phyloP scores from a whole-genome alignment of 441 rosid species.

The Erysimum pusillum region DNA sequence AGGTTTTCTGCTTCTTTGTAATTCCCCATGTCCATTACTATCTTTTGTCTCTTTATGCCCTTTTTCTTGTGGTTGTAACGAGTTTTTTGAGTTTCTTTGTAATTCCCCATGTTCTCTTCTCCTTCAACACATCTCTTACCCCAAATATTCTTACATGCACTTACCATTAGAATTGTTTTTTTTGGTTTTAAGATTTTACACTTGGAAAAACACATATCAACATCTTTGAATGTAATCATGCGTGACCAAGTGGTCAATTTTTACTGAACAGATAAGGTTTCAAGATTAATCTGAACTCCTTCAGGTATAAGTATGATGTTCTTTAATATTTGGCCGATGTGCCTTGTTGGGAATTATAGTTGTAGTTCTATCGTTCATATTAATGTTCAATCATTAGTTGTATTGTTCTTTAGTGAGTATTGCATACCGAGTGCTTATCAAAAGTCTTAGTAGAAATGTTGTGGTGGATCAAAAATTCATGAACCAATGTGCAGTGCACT shows the following conservation, averaged over 20 bases:
- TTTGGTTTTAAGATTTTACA: conserved; percentile 7
- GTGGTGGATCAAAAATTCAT: neutral
- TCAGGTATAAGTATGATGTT: conserved; percentile 1
- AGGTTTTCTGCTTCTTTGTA: conserved; percentile 43
- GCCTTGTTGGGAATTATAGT: conserved; percentile 24
- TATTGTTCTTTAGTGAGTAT: conserved; percentile 4
- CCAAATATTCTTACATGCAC: conserved; percentile 19
- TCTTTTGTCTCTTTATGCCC: conserved; percentile 37
- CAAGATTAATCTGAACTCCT: neutral
- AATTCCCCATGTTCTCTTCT: conserved; percentile 19
- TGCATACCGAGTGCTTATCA: too few relatives aligned
- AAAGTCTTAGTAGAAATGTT: neutral
- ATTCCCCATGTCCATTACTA: conserved; percentile 37
- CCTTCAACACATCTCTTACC: conserved; percentile 24
- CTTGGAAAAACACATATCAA: conserved; percentile 20
- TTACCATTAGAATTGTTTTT: neutral
- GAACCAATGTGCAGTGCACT: neutral
- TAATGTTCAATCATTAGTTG: conserved; percentile 20
- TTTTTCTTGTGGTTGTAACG: conserved; percentile 35
- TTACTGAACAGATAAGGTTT: conserved; percentile 11
- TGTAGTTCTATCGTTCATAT: conserved; percentile 2
- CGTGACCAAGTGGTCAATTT: neutral
- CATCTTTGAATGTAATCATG: neutral
- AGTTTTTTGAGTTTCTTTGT: neutral
- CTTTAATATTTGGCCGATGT: conserved; percentile 18